These are phyloP conservation scores for Xylaria sp. DNA, from an alignment of 2,329 filamentous ascomycete species.

Conservation along the genomic window DNA sequence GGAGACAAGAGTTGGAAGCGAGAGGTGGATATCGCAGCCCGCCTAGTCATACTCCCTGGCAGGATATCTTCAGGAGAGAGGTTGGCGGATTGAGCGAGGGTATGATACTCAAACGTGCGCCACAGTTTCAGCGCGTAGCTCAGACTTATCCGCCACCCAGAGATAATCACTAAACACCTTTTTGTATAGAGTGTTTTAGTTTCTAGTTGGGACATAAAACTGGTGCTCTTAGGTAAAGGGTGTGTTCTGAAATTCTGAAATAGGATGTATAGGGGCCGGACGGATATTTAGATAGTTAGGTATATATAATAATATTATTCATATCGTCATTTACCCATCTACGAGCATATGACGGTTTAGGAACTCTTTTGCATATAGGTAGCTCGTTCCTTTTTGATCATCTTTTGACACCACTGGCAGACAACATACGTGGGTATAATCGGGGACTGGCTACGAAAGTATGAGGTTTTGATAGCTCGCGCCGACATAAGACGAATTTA, in stretches of 20 bases:
- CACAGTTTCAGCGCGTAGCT: conserved; percentile 59
- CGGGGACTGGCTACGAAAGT: neutral
- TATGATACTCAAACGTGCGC: conserved; percentile 58
- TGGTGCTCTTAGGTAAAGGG: neutral
- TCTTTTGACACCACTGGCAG: neutral
- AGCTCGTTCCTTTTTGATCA: neutral
- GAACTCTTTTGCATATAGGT: neutral
- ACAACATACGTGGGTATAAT: neutral
- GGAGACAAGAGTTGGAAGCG: conserved; percentile 52
- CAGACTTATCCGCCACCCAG: conserved; percentile 53
- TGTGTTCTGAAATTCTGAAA: neutral
- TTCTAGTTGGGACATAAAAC: neutral
- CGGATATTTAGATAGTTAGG: neutral
- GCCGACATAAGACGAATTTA: neutral
- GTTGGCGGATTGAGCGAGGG: conserved; percentile 57
- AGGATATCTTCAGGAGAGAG: conserved; percentile 60
- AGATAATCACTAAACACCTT: conserved; percentile 54
- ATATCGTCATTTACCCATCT: neutral
- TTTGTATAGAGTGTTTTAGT: neutral
- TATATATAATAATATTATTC: neutral
- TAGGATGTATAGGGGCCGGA: neutral
- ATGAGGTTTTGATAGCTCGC: neutral
- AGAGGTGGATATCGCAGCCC: conserved; percentile 52
- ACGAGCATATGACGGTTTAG: neutral
- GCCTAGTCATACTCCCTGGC: conserved; percentile 60